Conservation (phyloP, 2,329 filamentous ascomycete genomes). For the Pezicula rhizophila region DNA sequence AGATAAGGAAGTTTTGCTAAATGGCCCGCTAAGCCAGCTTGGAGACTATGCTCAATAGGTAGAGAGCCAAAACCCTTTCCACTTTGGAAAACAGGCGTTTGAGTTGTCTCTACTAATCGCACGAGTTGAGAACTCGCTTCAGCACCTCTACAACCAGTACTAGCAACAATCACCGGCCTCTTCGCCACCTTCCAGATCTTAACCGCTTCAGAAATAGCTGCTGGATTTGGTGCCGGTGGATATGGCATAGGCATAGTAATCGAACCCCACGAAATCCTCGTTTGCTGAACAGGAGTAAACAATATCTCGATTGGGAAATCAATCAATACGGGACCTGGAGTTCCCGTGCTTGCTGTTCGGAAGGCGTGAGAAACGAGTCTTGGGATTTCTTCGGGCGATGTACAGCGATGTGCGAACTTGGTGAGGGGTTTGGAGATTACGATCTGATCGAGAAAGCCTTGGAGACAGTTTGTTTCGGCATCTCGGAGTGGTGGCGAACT, state of each 20-base stretch:
- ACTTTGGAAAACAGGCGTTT: conserved; percentile 35
- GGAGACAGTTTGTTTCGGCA: conserved; percentile 38
- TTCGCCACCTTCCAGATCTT: too few relatives aligned
- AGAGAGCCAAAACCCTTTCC: conserved; percentile 29
- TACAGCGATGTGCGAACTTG: conserved; percentile 39
- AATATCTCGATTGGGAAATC: conserved; percentile 35
- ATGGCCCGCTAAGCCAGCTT: conserved; percentile 28
- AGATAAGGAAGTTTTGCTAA: conserved; percentile 27
- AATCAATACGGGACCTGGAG: conserved; percentile 33
- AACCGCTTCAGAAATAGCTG: too few relatives aligned
- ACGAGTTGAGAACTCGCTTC: too few relatives aligned
- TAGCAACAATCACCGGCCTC: too few relatives aligned
- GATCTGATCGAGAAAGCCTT: conserved; percentile 40
- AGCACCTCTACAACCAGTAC: too few relatives aligned
- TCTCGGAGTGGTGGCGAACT: conserved; percentile 37
- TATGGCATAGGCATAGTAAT: too few relatives aligned
- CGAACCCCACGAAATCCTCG: conserved; percentile 12
- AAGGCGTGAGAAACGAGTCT: conserved; percentile 37
- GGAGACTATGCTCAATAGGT: conserved; percentile 26
- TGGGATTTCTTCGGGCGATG: conserved; percentile 37
- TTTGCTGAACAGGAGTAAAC: conserved; percentile 33
- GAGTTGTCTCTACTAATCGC: conserved; percentile 27
- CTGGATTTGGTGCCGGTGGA: too few relatives aligned
- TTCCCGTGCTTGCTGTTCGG: conserved; percentile 31
- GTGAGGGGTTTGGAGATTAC: conserved; percentile 36